These are phyloP conservation scores for Kwoniella shandongensis DNA, from an alignment of 768 basidiomycete species.

Conservation along the genomic window DNA sequence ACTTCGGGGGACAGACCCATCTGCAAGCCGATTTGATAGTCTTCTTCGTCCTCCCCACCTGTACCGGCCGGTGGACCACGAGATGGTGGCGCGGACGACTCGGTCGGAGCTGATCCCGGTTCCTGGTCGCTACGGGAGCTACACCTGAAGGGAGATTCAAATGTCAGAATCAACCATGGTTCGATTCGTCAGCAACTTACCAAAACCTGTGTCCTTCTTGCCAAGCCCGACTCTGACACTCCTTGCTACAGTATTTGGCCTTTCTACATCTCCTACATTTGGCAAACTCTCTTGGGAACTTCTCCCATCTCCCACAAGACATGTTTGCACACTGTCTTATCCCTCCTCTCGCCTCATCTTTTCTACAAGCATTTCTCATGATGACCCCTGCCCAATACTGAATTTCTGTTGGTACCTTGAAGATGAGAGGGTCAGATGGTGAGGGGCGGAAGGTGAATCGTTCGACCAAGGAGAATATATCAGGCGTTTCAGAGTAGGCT, in stretches of 20 bases:
- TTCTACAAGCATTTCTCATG: conserved; percentile 98
- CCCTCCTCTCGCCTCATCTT: conserved; percentile 88
- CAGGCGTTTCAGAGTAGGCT: conserved; percentile 56
- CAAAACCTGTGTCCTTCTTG: conserved; percentile 93
- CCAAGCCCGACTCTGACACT: conserved; percentile 95
- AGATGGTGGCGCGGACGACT: conserved; percentile 1
- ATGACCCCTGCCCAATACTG: conserved; percentile 99
- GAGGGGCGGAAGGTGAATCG: conserved; percentile 93
- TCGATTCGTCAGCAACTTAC: conserved; percentile 55
- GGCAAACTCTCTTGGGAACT: conserved; percentile 88
- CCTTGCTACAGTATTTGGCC: conserved; percentile 97
- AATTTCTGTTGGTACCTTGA: conserved; percentile 77
- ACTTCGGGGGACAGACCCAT: conserved; percentile 20
- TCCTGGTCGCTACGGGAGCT: conserved; percentile 29
- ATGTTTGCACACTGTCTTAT: conserved; percentile 98
- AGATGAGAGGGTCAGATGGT: conserved; percentile 70
- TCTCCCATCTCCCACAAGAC: conserved; percentile 94
- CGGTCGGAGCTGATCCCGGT: conserved; percentile 13
- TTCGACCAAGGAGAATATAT: conserved; percentile 94
- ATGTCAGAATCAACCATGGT: conserved; percentile 1
- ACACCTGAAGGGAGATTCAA: conserved; percentile 25
- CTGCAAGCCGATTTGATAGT: conserved; percentile 11
- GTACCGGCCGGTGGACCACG: conserved; percentile 8
- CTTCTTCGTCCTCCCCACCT: conserved; percentile 33
- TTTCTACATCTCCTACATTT: conserved; percentile 94